These are phyloP conservation scores for Puccinia polysora DNA, from an alignment of 1,284 basidiomycete genomes.

Conservation along the genomic window DNA sequence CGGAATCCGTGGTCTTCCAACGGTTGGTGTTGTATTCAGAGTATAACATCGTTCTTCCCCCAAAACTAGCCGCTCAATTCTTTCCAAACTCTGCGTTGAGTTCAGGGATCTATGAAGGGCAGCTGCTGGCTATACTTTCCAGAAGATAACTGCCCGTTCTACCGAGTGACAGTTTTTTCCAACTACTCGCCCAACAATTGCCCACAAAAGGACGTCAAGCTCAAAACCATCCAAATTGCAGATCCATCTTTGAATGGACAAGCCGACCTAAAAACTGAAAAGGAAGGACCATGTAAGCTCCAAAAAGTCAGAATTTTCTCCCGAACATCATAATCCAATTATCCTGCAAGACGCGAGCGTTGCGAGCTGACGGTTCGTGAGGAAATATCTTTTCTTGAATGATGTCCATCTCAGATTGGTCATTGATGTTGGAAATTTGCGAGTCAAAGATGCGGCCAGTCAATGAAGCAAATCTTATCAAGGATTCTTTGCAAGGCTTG, in stretches of 20 bases:
- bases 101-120: constrained; percentile 49
- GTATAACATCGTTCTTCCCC: neutral
- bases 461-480: constrained; percentile 56
- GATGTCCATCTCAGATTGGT: constrained; percentile 48
- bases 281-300: constrained; percentile 57
- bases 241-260: constrained; percentile 54
- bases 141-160: constrained; percentile 58
- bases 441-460: constrained; percentile 58
- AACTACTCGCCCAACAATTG: constrained; percentile 59
- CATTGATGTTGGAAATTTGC: constrained; percentile 58
- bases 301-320: constrained; percentile 46
- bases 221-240: constrained; percentile 57
- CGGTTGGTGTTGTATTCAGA: neutral
- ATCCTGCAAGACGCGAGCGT: too few relatives aligned
- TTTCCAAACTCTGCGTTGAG: neutral
- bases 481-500: constrained; percentile 57
- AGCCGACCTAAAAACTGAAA: constrained; percentile 52
- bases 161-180: constrained; percentile 59
- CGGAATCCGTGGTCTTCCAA: constrained; percentile 56
- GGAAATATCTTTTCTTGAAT: neutral
- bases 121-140: constrained; percentile 56
- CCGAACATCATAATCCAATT: too few relatives aligned
- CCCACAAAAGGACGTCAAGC: constrained; percentile 54
- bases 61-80: neutral
- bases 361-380: too few relatives aligned